Conservation (phyloP, 352 stramenopile species). For the Phytophthora aleatoria region DNA sequence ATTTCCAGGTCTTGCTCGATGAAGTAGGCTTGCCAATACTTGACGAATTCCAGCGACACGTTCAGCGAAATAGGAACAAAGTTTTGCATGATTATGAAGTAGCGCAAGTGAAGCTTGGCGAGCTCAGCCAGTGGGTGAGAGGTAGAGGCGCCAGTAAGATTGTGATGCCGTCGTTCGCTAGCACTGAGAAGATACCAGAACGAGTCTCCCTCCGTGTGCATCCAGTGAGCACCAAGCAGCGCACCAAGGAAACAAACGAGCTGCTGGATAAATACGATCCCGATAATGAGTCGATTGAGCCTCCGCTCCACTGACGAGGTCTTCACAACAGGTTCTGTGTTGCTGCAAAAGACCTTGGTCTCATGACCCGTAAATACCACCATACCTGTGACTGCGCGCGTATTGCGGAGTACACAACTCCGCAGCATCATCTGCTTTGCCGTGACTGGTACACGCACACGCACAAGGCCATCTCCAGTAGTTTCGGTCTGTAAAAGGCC, state of each 20-base stretch:
- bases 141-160: constrained; percentile 12
- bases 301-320: constrained; percentile 78
- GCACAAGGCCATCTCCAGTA: constrained; percentile 38
- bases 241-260: constrained; percentile 69
- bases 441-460: constrained; percentile 64
- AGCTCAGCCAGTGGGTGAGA: constrained; percentile 63
- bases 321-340: constrained; percentile 78
- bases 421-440: constrained; percentile 91
- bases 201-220: constrained; percentile 57
- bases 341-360: constrained; percentile 86
- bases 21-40: constrained; percentile 95
- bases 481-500: constrained; percentile 35
- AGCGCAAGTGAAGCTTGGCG: constrained; percentile 87
- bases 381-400: constrained; percentile 76
- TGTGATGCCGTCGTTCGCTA: constrained; percentile 17
- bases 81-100: constrained; percentile 97
- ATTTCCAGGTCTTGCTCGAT: constrained; percentile 93
- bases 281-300: constrained; percentile 75
- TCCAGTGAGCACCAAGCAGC: constrained; percentile 71
- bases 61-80: constrained; percentile 99
- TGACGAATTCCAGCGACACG: constrained; percentile 97
- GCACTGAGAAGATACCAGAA: constrained; percentile 71
- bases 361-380: constrained; percentile 91
- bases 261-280: constrained; percentile 79
- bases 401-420: constrained; percentile 90